Evolutionary conservation across 306 rosid genomes (phyloP).

Genomic region (Mimosa bimucronata): DNA sequence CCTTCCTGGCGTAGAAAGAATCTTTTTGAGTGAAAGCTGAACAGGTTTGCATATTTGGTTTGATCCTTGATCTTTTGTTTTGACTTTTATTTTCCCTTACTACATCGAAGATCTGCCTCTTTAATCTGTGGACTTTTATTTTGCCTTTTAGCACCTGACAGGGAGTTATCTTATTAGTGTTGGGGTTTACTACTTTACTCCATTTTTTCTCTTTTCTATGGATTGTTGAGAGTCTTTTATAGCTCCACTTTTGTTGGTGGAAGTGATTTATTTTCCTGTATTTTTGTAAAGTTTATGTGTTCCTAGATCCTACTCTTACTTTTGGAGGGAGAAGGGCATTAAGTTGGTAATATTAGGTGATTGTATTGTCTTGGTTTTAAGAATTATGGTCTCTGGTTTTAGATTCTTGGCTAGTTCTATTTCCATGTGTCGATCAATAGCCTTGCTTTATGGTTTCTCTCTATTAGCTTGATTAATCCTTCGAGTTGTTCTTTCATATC

Average conservation of each 20-base stretch:
- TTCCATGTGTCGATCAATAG: neutral
- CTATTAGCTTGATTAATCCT: too few species aligned
- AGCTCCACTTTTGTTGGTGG: neutral
- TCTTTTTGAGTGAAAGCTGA: neutral
- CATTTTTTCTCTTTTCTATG: neutral
- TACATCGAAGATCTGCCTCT: neutral
- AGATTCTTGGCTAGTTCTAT: neutral
- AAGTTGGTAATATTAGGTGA: neutral
- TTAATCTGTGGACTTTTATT: neutral
- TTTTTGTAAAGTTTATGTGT: neutral
- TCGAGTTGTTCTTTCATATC: too few species aligned
- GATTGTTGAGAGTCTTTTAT: slow-evolving; percentile 1
- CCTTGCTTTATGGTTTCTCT: too few species aligned
- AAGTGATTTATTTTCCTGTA: slow-evolving; percentile 11
- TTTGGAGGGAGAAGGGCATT: neutral
- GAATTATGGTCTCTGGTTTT: neutral
- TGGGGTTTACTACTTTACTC: neutral
- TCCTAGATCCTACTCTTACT: neutral
- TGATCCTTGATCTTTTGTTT: neutral
- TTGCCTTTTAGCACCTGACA: neutral
- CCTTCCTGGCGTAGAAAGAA: neutral
- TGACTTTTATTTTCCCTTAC: neutral
- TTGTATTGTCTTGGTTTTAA: slow-evolving; percentile 1
- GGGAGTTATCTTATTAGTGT: neutral
- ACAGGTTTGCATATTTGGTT: neutral